Conservation (phyloP, 208 protist genomes). For the Phytomonas sp. region DNA sequence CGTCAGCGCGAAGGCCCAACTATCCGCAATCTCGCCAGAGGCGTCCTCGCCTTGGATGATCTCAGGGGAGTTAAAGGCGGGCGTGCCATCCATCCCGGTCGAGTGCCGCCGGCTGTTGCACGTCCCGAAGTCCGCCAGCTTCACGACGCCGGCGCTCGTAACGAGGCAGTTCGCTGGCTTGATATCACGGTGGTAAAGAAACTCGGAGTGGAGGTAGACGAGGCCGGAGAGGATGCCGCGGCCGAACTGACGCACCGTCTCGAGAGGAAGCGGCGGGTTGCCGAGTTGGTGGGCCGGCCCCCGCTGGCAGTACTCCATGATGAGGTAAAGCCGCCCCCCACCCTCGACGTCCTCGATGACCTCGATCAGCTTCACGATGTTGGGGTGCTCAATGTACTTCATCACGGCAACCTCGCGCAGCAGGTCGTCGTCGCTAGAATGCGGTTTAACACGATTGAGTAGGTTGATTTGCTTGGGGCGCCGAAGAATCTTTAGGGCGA, state of each 20-base stretch:
- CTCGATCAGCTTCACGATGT: slow-evolving; percentile 92
- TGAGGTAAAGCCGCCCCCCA: slow-evolving; percentile 86
- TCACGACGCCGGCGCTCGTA: slow-evolving; percentile 46
- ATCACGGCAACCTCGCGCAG: slow-evolving; percentile 93
- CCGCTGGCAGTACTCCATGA: slow-evolving; percentile 90
- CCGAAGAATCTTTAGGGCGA: slow-evolving; percentile 78
- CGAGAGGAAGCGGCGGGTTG: slow-evolving; percentile 34
- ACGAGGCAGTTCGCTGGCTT: slow-evolving; percentile 84
- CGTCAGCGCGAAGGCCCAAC: slow-evolving; percentile 88
- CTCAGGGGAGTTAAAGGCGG: slow-evolving; percentile 80
- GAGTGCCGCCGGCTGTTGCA: slow-evolving; percentile 48
- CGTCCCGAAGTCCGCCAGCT: slow-evolving; percentile 86
- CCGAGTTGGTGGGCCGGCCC: slow-evolving; percentile 67
- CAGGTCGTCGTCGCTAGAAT: slow-evolving; percentile 56
- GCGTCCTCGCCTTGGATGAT: slow-evolving; percentile 36
- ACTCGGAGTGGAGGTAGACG: slow-evolving; percentile 71
- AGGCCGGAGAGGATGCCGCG: slow-evolving; percentile 50
- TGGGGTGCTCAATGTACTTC: slow-evolving; percentile 94
- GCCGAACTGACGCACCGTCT: slow-evolving; percentile 46
- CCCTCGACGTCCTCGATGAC: slow-evolving; percentile 91
- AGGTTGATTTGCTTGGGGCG: slow-evolving; percentile 18
- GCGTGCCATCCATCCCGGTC: slow-evolving; percentile 47
- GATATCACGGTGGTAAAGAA: slow-evolving; percentile 76
- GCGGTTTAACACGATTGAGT: slow-evolving; percentile 11
- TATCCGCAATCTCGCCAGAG: slow-evolving; percentile 70